Base-by-base conservation (phyloP, 2,329 filamentous ascomycete species). In the Ascochyta clinopodiicola region DNA sequence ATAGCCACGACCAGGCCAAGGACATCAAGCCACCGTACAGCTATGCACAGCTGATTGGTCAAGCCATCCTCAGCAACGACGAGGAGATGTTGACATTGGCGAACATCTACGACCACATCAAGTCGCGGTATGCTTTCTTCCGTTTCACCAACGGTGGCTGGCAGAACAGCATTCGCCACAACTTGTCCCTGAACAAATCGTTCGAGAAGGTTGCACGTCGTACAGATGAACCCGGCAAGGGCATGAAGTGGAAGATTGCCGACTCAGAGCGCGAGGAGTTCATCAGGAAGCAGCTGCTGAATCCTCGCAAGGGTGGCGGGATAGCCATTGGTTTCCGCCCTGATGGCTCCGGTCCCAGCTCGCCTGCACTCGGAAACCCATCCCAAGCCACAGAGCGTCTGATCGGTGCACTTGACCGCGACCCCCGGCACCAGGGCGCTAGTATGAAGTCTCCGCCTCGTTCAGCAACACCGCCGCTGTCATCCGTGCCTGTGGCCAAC, bases 81-180 rank as follows among this genome's bases (percentile, higher is more conserved):
- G 92, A 96, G 56, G 89, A 96, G 73, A 96, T 96, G 75, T 83
- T 97, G 49, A 97, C 95, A 3, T 78, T 99, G 43, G 90, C 89
- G 67, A 93, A 91, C 64, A 99, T 99, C 52, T 99, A 99, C 78
- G 89, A 87, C 46, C 97, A 89, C 78, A 98, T 99, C 71, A 95
- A 88, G 78, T 86, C 87, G 3, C 89, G 91, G 64, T 99, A 98
- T 73, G 88, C 95, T 2, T 99, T 96, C 76, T 99, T 98, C 76
- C 86, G 94, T 38, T 86, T 92, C 74, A 91, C 84, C 29, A 86
- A 93, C 51, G 87, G 86, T 56, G 94, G 95, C 56, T 99, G 96
- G 96, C 95, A 97, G 86, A 99, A 99, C 74, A 97, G 92, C 0
- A 99, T 99, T 63, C 88, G 95, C 12, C 95, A 99, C 74, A 99